Conservation (phyloP, 179 eudicot species). For the Patellifolia procumbens region DNA sequence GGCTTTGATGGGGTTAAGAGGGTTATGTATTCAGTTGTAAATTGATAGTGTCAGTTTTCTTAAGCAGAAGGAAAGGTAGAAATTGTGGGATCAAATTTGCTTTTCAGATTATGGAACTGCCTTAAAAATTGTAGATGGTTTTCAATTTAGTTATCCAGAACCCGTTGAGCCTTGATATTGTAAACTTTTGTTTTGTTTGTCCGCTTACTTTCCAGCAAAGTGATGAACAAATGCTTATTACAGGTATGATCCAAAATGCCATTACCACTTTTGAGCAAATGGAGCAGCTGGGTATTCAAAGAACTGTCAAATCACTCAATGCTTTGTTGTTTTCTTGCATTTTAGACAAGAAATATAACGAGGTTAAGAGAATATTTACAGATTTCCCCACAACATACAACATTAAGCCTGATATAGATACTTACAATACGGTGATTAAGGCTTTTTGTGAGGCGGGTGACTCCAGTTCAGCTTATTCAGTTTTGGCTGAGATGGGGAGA, state of each 20-base stretch:
- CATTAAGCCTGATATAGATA: conserved; percentile 54
- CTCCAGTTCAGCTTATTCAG: conserved; percentile 56
- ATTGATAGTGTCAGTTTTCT: not conserved
- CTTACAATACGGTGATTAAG: conserved; percentile 70
- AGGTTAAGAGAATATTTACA: conserved; percentile 51
- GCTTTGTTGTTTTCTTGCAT: conserved; percentile 66
- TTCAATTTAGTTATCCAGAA: not conserved
- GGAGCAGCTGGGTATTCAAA: conserved; percentile 49
- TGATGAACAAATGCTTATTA: conserved; percentile 23
- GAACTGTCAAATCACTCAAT: conserved; percentile 64
- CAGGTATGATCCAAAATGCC: conserved; percentile 60
- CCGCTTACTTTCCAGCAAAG: not conserved
- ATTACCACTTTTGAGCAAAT: conserved; percentile 55
- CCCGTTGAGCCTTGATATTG: not conserved
- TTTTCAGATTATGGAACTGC: not conserved
- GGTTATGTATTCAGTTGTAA: not conserved
- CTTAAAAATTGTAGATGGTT: not conserved
- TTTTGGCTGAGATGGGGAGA: conserved; percentile 75
- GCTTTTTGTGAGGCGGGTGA: conserved; percentile 62
- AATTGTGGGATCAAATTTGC: not conserved
- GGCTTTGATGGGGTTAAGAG: not conserved
- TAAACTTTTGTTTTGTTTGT: not conserved
- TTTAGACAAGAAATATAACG: conserved; percentile 51
- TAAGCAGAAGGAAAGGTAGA: not conserved
- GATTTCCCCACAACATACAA: conserved; percentile 63